Base-by-base conservation (phyloP, 2,329 filamentous ascomycete species). In the Fusarium sp. region DNA sequence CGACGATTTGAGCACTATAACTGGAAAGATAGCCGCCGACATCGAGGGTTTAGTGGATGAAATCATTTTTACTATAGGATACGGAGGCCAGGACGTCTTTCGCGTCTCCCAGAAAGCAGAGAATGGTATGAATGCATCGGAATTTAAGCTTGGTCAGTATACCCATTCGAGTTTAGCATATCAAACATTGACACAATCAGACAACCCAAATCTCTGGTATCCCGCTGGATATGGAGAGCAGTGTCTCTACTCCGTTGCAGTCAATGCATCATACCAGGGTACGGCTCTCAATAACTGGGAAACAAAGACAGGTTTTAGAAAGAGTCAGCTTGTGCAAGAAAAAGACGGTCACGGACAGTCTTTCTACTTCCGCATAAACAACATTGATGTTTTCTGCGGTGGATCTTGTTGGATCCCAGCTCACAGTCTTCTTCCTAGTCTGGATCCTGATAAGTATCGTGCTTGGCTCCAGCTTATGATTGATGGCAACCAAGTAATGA, bases 331-430 rank as follows among this genome's bases (percentile, higher is more conserved):
- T 2, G 12, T 67, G 11, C 52, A 65, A 45, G n/a, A 79, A 81
- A 15, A 82, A 0, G 87, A 85, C 7, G 84, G 88, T 46, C 85
- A 90, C 18, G 92, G 91, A 40, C 91, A 88, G 48, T 90, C 87
- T 1, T 94, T 94, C 80, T 93, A 89, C 81, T 94, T 94, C 79
- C 84, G 89, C 68, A 81, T 94, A 77, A 94, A 94, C 76, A 38
- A 88, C 41, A 83, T 92, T 13, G 89, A 91, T 57, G 82, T 93
- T 5, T 94, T 92, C 79, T 92, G 90, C 61, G 91, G 91, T 27
- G 92, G 92, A 16, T 92, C 90, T 58, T 88, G 93, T 78, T 94
- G 92, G 92, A 94, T 94, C 67, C 92, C 92, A 1, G 91, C 91
- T 3, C 91, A 94, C 75, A 92, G 87, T 74, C 93, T 93, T 75